phyloP scores from a whole-genome alignment of 805 yeast genomes.

The Saccharomycopsis sp. region DNA sequence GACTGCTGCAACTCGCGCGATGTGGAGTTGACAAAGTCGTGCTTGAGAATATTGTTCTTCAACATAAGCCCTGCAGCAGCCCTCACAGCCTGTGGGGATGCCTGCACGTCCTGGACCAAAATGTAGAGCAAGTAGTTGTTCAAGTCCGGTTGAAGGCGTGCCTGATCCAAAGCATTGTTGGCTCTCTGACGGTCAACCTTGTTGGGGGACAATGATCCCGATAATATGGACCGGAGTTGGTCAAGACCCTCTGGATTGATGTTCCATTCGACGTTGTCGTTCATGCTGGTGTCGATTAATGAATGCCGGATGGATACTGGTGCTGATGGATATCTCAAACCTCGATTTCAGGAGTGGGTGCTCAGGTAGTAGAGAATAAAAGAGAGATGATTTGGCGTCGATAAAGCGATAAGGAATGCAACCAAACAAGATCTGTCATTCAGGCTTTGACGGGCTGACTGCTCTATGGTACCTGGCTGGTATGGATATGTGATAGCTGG shows the following conservation, averaged over 20 bases:
- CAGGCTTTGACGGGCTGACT: no score
- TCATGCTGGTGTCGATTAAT: no score
- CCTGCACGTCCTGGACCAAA: conserved; percentile 46
- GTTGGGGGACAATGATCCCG: conserved; percentile 63
- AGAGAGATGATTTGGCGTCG: no score
- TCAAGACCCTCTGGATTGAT: conserved; percentile 56
- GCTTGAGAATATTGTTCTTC: conserved; percentile 61
- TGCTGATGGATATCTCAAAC: no score
- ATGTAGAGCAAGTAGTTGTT: conserved; percentile 73
- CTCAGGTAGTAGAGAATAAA: no score
- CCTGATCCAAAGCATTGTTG: conserved; percentile 63
- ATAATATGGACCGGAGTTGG: conserved; percentile 60
- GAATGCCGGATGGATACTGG: no score
- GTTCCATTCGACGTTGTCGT: conserved; percentile 47
- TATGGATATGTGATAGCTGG: no score
- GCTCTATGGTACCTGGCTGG: no score
- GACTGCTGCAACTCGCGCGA: conserved; percentile 29
- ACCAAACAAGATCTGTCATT: no score
- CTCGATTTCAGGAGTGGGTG: no score
- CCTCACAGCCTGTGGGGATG: conserved; percentile 48
- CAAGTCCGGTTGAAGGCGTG: conserved; percentile 66
- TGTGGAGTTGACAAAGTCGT: conserved; percentile 24
- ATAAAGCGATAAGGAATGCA: no score
- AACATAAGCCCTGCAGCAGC: conserved; percentile 86
- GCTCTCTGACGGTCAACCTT: conserved; percentile 54